Conservation (phyloP, 306 rosid species). For the Astragalus glycyphyllos region DNA sequence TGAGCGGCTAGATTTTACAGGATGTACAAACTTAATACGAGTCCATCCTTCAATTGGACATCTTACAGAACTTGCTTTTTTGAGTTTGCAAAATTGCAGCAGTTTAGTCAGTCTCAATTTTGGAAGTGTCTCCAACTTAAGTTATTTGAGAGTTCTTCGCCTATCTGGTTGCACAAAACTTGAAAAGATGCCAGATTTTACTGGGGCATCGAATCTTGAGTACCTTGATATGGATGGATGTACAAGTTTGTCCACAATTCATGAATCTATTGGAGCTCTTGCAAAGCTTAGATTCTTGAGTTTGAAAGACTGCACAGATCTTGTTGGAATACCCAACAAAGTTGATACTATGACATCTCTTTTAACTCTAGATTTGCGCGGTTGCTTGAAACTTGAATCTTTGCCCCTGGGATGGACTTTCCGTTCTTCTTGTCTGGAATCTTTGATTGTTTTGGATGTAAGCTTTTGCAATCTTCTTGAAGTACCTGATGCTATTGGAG, state of each 20-base stretch:
- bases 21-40: neutral
- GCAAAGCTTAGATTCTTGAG: constrained; percentile 4
- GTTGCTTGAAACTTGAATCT: neutral
- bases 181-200: constrained; percentile 11
- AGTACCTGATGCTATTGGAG: neutral
- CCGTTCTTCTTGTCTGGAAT: neutral
- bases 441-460: neutral
- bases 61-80: constrained; percentile 17
- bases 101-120: constrained; percentile 10
- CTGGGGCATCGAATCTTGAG: constrained; percentile 12
- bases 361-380: neutral
- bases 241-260: neutral
- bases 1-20: constrained; percentile 20
- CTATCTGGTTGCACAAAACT: constrained; percentile 32
- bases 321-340: neutral
- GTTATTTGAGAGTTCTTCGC: constrained; percentile 8
- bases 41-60: constrained; percentile 26
- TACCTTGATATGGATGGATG: constrained; percentile 37
- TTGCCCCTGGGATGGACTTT: neutral
- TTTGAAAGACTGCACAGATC: neutral
- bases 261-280: constrained; percentile 9
- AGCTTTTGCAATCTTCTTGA: neutral
- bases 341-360: neutral
- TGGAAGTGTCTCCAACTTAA: neutral
- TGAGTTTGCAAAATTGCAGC: constrained; percentile 24